Base-by-base conservation (phyloP, 2,329 filamentous ascomycete species). In the Hansfordia pulvinata region DNA sequence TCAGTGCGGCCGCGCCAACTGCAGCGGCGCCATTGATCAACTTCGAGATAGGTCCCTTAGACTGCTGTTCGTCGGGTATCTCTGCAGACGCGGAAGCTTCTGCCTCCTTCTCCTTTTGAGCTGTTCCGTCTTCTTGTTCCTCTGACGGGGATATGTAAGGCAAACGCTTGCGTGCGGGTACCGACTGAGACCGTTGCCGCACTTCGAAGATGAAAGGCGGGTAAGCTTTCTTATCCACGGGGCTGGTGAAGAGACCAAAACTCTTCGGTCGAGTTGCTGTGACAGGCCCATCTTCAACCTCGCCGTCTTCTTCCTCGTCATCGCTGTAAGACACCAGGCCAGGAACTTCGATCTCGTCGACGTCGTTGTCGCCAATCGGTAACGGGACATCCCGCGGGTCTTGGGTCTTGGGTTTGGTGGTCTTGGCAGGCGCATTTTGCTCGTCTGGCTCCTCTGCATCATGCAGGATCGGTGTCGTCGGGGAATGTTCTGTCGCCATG, bases 261-360 rank as follows among this genome's bases (percentile, higher is more conserved):
- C 38, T 69, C 60, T 59, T 80, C 65, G 44, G 69, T 44, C 55
- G 71, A 53, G n/a, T n/a, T n/a, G n/a, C n/a, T n/a, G n/a, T n/a
- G n/a, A n/a, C n/a, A n/a, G n/a, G n/a, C n/a, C n/a, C n/a, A 36
- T 73, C 47, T 37, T 68, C 37, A 45, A 62, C 38, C 42, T 69
- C 49, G 33, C 62, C 40, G 36, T 66, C 42, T 26, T 37, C 36
- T 5, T 58, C 58, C 27, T 78, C 76, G 10, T 76, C 74, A 30
- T 82, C 74, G 30, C 62, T 70, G 36, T 73, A 64, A 9, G 49
- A 50, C 1, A 65, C 69, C 5, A 84, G 60, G 0, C 78, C 79
- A 4, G 80, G 79, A 23, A 84, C 67, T 42, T 90, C 80, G 21
- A 92, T 90, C 45, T 92, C 83, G 23, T 76, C 66, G 6, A 88